Evolutionary conservation across 257 asterid genomes (phyloP), one percentile per base, ranked within the genome.

Genomic region (Ocimum tenuiflorum): DNA sequence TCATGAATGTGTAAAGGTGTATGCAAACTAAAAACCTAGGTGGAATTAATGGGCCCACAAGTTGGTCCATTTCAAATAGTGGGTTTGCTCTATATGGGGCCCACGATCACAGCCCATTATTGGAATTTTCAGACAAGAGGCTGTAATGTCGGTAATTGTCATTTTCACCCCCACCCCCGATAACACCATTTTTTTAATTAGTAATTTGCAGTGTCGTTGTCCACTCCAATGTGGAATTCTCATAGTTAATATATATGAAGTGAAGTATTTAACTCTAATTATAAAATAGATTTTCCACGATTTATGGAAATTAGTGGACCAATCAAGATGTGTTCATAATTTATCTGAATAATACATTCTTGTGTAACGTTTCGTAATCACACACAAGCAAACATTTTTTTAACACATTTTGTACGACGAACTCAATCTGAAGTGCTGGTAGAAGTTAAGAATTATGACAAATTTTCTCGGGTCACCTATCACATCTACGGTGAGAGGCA

Each of bases 111-210:
- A 35, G 19, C 73, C 70, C 74, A 72, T 71, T 35, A 63, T 68
- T 75, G 67, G 71, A 59, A 63, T 68, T 51, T 75, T 68, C 67
- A 57, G 45, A 75, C 60, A 73, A 52, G 54, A 64, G 74, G 78
- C 35, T 58, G 36, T 20, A 63, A 63, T 58, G 50, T 63, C 56
- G 66, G 23, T 63, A 75, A 47, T 69, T 39, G 79, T 79, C 79
- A 18, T 47, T 76, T 69, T 76, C 81, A 73, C 18, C 47, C 36
- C 36, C 36, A 2, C 36, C 36, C 36, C 35, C 43, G 39, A 55
- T 63, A 14, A 46, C 67, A 15, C 20, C 29, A 52, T 54, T 39
- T 1, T 39, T 48, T 2, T 3, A 13, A 18, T 7, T 38, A 1
- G 2, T 4, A n/a, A n/a, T 57, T 58, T 2, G 10, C 51, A 36